Conservation (phyloP, 2,329 filamentous ascomycete genomes). For the Aureobasidium sp. region DNA sequence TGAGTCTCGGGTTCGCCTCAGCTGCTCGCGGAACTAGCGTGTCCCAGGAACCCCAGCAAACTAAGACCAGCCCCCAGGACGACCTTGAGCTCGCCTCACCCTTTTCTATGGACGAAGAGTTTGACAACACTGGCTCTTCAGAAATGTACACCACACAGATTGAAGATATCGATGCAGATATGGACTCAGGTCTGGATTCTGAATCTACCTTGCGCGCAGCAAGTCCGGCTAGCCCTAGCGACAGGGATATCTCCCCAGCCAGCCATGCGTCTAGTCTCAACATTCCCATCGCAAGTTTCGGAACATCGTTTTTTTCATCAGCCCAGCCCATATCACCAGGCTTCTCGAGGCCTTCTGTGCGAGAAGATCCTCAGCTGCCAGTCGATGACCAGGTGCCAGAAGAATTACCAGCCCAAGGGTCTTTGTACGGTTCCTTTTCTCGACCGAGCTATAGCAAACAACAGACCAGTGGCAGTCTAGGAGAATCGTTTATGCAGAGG, state of each 20-base stretch:
- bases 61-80: not conserved
- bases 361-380: slow-evolving; percentile 21
- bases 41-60: not conserved
- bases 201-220: slow-evolving; percentile 6
- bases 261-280: not conserved
- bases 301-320: slow-evolving; percentile 17
- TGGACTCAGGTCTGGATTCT: slow-evolving; percentile 5
- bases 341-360: slow-evolving; percentile 25
- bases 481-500: slow-evolving; percentile 27
- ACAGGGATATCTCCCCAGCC: not conserved
- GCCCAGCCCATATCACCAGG: slow-evolving; percentile 25
- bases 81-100: slow-evolving; percentile 10
- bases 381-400: slow-evolving; percentile 16
- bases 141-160: not conserved
- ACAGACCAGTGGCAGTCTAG: slow-evolving; percentile 19
- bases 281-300: slow-evolving; percentile 19
- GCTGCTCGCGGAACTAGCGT: not conserved
- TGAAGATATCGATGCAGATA: slow-evolving; percentile 13
- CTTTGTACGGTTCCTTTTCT: slow-evolving; percentile 9
- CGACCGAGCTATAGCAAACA: slow-evolving; percentile 3
- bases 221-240: not conserved
- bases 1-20: slow-evolving; percentile 4
- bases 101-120: slow-evolving; percentile 12
- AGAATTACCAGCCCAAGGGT: slow-evolving; percentile 19
- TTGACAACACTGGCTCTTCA: not conserved